These are phyloP conservation scores for Dryadomyces quercivorus DNA, from an alignment of 2,329 filamentous ascomycete species.

Conservation along the genomic window DNA sequence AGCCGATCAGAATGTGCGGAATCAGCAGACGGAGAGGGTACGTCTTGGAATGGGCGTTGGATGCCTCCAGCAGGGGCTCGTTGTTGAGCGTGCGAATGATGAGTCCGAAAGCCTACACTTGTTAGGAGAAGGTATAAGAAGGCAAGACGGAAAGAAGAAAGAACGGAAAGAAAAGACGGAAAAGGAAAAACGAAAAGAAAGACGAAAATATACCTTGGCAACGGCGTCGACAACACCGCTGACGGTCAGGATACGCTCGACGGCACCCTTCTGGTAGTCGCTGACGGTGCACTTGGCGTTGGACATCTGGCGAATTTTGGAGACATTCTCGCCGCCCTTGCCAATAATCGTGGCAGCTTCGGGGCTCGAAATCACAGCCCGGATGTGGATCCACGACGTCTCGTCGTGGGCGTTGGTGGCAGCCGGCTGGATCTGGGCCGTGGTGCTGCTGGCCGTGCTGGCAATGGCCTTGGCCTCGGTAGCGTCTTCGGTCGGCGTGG, in stretches of 20 bases:
- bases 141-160: not conserved
- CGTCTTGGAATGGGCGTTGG: constrained; percentile 88
- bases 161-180: not conserved
- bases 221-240: constrained; percentile 93
- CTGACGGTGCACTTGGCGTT: constrained; percentile 98
- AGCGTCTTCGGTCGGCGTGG: constrained; percentile 45
- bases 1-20: constrained; percentile 93
- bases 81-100: constrained; percentile 98
- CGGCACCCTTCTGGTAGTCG: constrained; percentile 92
- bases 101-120: constrained; percentile 72
- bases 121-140: constrained; percentile 5
- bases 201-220: constrained; percentile 61
- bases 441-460: constrained; percentile 26
- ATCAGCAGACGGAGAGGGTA: constrained; percentile 93
- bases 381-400: constrained; percentile 91
- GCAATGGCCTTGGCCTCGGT: constrained; percentile 39
- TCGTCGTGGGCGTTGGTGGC: constrained; percentile 63
- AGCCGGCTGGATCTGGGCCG: constrained; percentile 28
- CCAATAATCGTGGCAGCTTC: constrained; percentile 97
- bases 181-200: not conserved
- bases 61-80: constrained; percentile 77
- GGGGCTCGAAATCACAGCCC: constrained; percentile 91
- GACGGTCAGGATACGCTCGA: constrained; percentile 94
- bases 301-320: constrained; percentile 87
- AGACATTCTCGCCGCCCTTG: constrained; percentile 97